Percentiles rank a stretch among this genome's conserved stretches.
These are phyloP conservation scores for Avena atlantica DNA, from an alignment of 176 grass and related monocot genomes.

Conservation along the genomic window DNA sequence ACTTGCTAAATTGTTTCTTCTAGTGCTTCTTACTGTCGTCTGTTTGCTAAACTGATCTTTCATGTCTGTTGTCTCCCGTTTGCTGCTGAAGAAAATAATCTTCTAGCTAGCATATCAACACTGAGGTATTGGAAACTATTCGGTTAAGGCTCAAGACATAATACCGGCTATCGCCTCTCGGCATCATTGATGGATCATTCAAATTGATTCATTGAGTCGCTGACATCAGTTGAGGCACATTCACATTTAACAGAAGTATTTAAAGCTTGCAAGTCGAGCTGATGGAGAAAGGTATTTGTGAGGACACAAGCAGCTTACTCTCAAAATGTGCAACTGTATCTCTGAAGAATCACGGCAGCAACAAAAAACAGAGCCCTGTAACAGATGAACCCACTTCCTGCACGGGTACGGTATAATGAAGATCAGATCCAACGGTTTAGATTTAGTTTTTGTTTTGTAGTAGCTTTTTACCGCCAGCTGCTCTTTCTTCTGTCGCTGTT, in stretches of 20 bases:
- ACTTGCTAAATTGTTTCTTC: neutral
- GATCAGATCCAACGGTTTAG: neutral
- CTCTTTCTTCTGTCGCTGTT: neutral
- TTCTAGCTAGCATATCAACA: neutral
- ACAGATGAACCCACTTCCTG: neutral
- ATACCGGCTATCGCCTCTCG: neutral
- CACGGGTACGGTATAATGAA: neutral
- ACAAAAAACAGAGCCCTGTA: neutral
- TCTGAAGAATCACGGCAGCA: neutral
- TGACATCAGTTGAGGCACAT: neutral
- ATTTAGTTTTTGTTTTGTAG: neutral
- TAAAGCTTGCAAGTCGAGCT: slow-evolving; percentile 5
- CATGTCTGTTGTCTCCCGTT: neutral
- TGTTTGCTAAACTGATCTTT: neutral
- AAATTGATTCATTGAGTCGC: neutral
- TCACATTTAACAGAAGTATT: neutral
- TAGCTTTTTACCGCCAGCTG: neutral
- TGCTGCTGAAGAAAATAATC: neutral
- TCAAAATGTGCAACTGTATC: neutral
- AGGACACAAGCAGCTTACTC: neutral
- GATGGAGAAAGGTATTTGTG: neutral
- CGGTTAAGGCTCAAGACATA: neutral
- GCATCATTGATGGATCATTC: neutral
- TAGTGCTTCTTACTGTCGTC: neutral
- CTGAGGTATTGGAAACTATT: neutral